Evolutionary conservation across 192 early-diverging fungal genomes (phyloP), one percentile per base, ranked within the genome.

Genomic region (Phlyctochytrium bullatum): DNA sequence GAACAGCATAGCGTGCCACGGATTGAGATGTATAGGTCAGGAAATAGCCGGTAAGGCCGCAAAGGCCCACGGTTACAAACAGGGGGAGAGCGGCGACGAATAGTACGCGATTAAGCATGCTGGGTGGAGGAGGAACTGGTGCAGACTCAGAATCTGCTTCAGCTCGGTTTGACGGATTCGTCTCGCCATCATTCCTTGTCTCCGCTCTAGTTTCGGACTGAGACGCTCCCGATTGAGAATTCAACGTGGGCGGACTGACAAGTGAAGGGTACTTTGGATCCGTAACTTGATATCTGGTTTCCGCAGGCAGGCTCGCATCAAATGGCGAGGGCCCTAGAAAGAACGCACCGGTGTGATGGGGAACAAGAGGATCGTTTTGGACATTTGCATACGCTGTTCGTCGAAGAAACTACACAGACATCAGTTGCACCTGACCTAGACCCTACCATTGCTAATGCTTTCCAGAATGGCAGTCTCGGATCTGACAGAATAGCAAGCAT

Each of bases 381-480:
- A 72, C 28, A 54, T 72, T 72, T 14, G 27, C 70, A 40, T 72
- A 72, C 31, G 36, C 2, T 6, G 57, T 47, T 20, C 70, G 16
- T 20, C 34, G 61, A 34, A 20, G 61, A 0, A 34, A 62, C 34
- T 1, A 33, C 23, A 32, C 20, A 34, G 17, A 34, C n/a, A 62
- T 33, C 17, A 14, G 34, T 24, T 24, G 57, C n/a, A n/a, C n/a
- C n/a, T n/a, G 33, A 47, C 6, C 10, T 14, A 47, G 40, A 57
- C 10, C 40, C 31, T 25, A 64, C 63, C 17, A 47, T 23, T 34
- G 3, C 36, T 24, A 72, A 52, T 0, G 27, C 63, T 29, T 52
- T 47, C 64, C 64, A 72, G 33, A 72, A 72, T 17, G 70, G 70
- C 30, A 72, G n/a, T 1, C 25, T 2, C 34, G 70, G 70, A 36